A percentile compares a stretch with the other conserved stretches of the same genome.
phyloP scores from a whole-genome alignment of 140 eudicot species.

The Senecio squalidus region DNA sequence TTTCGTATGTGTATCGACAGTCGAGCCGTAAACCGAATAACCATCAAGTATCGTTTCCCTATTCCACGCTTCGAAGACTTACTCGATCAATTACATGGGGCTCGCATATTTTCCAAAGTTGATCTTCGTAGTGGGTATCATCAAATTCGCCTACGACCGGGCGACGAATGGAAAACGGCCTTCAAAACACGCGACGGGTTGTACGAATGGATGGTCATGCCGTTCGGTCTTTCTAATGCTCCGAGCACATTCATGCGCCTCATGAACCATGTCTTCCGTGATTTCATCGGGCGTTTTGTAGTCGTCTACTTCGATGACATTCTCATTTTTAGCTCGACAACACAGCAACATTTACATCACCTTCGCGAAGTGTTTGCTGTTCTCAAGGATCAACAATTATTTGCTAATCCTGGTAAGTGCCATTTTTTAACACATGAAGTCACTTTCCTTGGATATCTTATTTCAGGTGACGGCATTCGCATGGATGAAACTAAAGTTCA shows the following conservation, averaged over 20 bases:
- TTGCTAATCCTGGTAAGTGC: neutral
- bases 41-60: neutral
- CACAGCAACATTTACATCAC: neutral
- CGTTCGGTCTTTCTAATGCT: neutral
- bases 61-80: neutral
- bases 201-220: conserved; percentile 8
- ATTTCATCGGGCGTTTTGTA: neutral
- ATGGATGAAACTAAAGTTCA: neutral
- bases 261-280: too few species aligned
- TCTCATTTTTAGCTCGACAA: neutral
- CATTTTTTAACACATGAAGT: neutral
- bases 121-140: too few species aligned
- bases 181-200: conserved; percentile 6
- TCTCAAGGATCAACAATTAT: neutral
- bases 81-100: neutral
- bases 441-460: neutral
- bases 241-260: neutral
- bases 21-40: neutral
- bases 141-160: neutral
- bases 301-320: neutral
- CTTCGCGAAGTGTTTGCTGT: neutral
- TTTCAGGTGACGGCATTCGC: neutral
- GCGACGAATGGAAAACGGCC: neutral
- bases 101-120: neutral
- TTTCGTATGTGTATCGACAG: neutral